Evolutionary conservation across 2,329 filamentous ascomycete genomes (phyloP).

Genomic region (Trichoderma atroviride): DNA sequence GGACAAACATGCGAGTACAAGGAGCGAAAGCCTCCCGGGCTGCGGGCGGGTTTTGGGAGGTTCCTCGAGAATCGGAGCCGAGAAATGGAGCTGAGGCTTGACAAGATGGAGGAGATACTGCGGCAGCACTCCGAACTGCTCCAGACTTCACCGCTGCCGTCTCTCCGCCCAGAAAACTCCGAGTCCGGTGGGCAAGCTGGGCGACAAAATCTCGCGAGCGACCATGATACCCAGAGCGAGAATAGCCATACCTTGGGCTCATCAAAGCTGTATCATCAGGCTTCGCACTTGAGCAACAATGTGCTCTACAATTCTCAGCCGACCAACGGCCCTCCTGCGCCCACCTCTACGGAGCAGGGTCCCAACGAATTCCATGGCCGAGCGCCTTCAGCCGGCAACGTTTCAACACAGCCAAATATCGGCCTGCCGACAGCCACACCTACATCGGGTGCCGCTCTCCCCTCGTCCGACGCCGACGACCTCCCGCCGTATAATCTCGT

Average conservation of each 20-base stretch:
- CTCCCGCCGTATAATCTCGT: constrained; percentile 75
- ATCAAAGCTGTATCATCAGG: constrained; percentile 52
- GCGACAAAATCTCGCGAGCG: constrained; percentile 55
- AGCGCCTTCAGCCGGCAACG: constrained; percentile 38
- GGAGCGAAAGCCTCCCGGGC: constrained; percentile 67
- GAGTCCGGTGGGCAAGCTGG: constrained; percentile 52
- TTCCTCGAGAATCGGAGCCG: constrained; percentile 67
- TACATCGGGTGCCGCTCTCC: constrained; percentile 45
- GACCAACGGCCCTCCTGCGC: background rate
- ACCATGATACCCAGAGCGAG: constrained; percentile 60
- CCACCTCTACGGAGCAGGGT: constrained; percentile 1
- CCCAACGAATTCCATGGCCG: constrained; percentile 3
- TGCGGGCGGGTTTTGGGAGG: constrained; percentile 69
- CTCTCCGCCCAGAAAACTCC: constrained; percentile 39
- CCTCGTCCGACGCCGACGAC: constrained; percentile 62
- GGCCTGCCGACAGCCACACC: constrained; percentile 59
- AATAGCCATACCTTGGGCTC: constrained; percentile 51
- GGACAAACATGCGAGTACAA: constrained; percentile 67
- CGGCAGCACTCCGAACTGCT: constrained; percentile 68
- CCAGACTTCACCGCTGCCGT: constrained; percentile 52
- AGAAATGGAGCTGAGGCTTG: constrained; percentile 43
- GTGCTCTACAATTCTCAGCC: constrained; percentile 40
- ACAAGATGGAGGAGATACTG: constrained; percentile 68
- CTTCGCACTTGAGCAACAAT: constrained; percentile 59
- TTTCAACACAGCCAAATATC: constrained; percentile 48